These are phyloP conservation scores for Brassica incana DNA, from an alignment of 345 rosid species.

Conservation along the genomic window DNA sequence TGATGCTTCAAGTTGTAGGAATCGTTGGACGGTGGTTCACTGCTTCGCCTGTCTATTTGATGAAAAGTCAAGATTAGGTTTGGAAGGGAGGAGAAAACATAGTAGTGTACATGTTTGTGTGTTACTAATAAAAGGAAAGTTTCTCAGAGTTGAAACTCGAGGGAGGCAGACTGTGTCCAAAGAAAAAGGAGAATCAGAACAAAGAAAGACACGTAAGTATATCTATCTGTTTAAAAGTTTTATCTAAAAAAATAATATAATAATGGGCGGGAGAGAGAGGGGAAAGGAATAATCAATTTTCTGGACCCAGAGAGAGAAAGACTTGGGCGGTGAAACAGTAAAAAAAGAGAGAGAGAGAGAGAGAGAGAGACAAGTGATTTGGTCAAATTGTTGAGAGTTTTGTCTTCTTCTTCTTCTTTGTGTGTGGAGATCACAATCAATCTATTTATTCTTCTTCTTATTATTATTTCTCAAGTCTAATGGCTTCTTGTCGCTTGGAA, in stretches of 20 bases:
- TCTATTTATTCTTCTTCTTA: neutral
- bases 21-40: neutral
- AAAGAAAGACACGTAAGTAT: neutral
- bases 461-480: neutral
- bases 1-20: neutral
- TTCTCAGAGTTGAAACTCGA: neutral
- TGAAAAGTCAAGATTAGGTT: neutral
- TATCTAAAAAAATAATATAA: neutral
- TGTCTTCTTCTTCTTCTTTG: neutral
- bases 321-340: neutral
- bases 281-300: neutral
- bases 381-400: neutral
- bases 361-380: neutral
- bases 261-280: neutral
- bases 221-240: too few relatives aligned
- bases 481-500: neutral
- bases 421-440: slow-evolving; percentile 8
- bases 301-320: neutral
- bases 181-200: neutral
- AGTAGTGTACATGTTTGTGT: neutral
- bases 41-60: neutral
- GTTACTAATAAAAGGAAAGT: neutral
- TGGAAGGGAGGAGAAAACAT: neutral
- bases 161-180: neutral
- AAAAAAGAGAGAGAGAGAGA: neutral